Conservation (phyloP, 2,329 filamentous ascomycete genomes). For the Cercospora citrullina region DNA sequence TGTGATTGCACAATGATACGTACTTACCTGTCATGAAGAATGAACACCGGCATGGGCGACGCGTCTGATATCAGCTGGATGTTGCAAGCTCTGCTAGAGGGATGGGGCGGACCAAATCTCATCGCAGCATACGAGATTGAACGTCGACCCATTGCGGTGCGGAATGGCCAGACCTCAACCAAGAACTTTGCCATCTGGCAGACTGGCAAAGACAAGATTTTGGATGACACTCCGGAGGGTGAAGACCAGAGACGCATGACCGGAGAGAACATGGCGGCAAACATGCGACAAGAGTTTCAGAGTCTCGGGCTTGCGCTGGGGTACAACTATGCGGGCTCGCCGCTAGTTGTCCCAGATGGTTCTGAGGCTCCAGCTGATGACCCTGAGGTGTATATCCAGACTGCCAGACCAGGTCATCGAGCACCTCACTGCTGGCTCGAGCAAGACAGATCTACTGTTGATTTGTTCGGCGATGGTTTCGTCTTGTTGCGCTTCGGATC, state of each 20-base stretch:
- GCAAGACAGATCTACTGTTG: constrained; percentile 1
- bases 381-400: constrained; percentile 9
- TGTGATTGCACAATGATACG: neutral
- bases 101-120: constrained; percentile 25
- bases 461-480: constrained; percentile 7
- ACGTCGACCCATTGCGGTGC: constrained; percentile 33
- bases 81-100: constrained; percentile 30
- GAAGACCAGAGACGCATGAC: constrained; percentile 3
- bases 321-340: constrained; percentile 5
- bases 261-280: constrained; percentile 8
- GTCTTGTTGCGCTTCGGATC: neutral
- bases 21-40: constrained; percentile 5
- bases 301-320: constrained; percentile 9
- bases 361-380: neutral
- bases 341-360: constrained; percentile 2
- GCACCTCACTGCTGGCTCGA: constrained; percentile 10
- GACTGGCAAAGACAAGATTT: neutral
- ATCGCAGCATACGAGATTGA: constrained; percentile 35
- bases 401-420: constrained; percentile 7
- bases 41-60: constrained; percentile 42
- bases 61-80: constrained; percentile 41
- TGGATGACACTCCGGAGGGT: constrained; percentile 1
- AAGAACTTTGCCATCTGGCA: constrained; percentile 13
- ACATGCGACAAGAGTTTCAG: constrained; percentile 12
- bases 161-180: constrained; percentile 8